Conservation (phyloP, 78 protist genomes). For the Dictyostelium discoideum region dicty_2.7 NC_007088.5:1345001-1345500, state of each 20-base stretch:
- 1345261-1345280: not conserved
- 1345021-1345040: not conserved
- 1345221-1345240: not conserved
- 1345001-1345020: not conserved
- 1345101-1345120: not conserved
- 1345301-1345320: slow-evolving; percentile 1
- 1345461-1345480: not conserved
- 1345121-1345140: not conserved
- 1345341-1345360: not conserved
- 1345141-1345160: not conserved
- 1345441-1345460: slow-evolving; percentile 23
- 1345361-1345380: not conserved
- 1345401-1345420: not conserved
- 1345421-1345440: not conserved
- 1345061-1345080: slow-evolving; percentile 11
- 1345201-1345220: not conserved
- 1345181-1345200: slow-evolving; percentile 18
- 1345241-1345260: not conserved
- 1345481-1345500: not conserved
- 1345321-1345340: not conserved
- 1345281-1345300: not conserved
- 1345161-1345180: not conserved
- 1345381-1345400: not conserved
- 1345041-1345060: slow-evolving; percentile 1
- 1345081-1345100: not conserved